A percentile compares a stretch with the other conserved stretches of the same genome.
Conservation (phyloP, 495 filamentous ascomycete species). For the Massariosphaeria phaeospora region DNA sequence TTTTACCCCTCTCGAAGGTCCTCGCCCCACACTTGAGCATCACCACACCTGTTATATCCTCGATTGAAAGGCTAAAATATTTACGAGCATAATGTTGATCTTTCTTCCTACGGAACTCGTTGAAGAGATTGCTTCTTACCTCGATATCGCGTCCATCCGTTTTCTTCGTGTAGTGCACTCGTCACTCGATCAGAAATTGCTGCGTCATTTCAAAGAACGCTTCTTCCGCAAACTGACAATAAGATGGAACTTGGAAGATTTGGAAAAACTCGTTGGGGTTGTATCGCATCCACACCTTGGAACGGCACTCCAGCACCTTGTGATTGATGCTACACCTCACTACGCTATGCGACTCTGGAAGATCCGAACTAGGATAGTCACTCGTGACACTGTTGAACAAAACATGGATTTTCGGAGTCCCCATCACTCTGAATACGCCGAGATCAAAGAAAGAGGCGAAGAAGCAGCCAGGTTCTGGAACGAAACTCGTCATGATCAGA, state of each 20-base stretch:
- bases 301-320: slow-evolving; percentile 3
- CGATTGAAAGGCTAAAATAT: too few relatives aligned
- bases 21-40: too few relatives aligned
- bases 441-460: background rate
- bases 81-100: too few relatives aligned
- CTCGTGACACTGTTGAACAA: background rate
- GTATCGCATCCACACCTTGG: background rate
- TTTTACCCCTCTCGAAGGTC: too few relatives aligned
- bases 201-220: slow-evolving; percentile 10
- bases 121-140: slow-evolving; percentile 8
- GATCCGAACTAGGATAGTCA: background rate
- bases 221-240: slow-evolving; percentile 14
- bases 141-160: slow-evolving; percentile 5
- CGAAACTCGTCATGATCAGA: slow-evolving; percentile 15
- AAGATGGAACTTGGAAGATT: background rate
- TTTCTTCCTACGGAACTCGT: slow-evolving; percentile 17
- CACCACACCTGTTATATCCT: too few relatives aligned
- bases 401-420: background rate
- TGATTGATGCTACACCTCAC: slow-evolving; percentile 20
- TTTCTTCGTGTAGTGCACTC: slow-evolving; percentile 10
- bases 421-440: background rate
- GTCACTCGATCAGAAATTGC: slow-evolving; percentile 7
- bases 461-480: slow-evolving; percentile 5
- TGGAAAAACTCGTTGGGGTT: slow-evolving; percentile 3
- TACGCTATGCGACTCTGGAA: slow-evolving; percentile 17